Evolutionary conservation across 139 green algal species (phyloP), one percentile per base, ranked within the genome.

Genomic region (Chlamydomonas incerta): DNA sequence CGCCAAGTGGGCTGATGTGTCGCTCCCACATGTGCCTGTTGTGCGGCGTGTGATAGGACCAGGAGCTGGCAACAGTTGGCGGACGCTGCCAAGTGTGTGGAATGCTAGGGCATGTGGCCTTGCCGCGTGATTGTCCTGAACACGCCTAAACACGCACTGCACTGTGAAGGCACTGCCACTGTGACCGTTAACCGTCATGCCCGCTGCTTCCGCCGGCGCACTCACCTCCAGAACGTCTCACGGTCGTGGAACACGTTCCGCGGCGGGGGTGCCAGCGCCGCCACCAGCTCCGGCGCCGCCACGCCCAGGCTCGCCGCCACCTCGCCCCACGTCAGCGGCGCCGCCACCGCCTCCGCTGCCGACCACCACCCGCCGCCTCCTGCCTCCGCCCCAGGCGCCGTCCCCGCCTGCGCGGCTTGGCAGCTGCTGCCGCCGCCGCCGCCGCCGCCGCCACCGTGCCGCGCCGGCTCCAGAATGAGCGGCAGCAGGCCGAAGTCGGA

Each of bases 311-410:
- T 85, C 0, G 14, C 66, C 21, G 66, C 65, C 65, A 85, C 79
- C 79, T 83, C 77, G 34, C 14, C n/a, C 77, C 63, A 74, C 14
- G 18, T 66, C 41, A 83, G n/a, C 63, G 77, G 77, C 77, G 63
- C 50, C 29, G 63, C 63, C 28, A 34, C 3, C 20, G 63, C 77
- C 28, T 33, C 37, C 46, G 9, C 41, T 63, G 52, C 24, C 41
- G 41, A 74, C 77, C 77, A 83, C 60, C 77, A 83, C 37, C 63
- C 63, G 37, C 28, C 37, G 28, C 75, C 23, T 2, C 76, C 76
- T n/a, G 60, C 75, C 62, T 2, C 62, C 75, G 35, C 60, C 75
- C 13, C 75, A 11, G 26, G n/a, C 74, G 13, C 55, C 74, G 55
- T 15, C 52, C 47, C 55, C 52, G 57, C 47, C 28, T 18, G 20